These are phyloP conservation scores for Suillus variegatus DNA, from an alignment of 768 basidiomycete genomes.

Conservation along the genomic window DNA sequence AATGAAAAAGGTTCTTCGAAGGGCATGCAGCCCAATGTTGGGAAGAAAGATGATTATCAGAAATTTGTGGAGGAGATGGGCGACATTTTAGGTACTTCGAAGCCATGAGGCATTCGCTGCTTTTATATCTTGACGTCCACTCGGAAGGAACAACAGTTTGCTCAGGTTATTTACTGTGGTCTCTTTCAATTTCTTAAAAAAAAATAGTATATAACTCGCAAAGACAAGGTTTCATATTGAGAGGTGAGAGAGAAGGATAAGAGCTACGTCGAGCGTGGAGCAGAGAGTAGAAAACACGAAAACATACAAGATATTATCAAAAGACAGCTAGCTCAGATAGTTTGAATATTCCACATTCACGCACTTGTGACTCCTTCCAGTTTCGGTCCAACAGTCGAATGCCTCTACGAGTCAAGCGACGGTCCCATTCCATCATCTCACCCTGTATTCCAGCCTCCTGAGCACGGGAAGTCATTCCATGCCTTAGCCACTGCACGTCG, in stretches of 20 bases:
- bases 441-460: slow-evolving; percentile 79
- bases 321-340: not conserved
- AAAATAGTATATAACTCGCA: not conserved
- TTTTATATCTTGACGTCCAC: not conserved
- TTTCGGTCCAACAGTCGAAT: slow-evolving; percentile 71
- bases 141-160: not conserved
- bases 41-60: slow-evolving; percentile 67
- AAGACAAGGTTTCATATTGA: not conserved
- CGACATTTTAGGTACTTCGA: slow-evolving; percentile 51
- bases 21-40: slow-evolving; percentile 28
- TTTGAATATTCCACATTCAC: slow-evolving; percentile 3
- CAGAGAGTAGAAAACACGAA: not conserved
- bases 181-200: not conserved
- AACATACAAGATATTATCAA: not conserved
- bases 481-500: slow-evolving; percentile 73
- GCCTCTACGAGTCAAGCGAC: slow-evolving; percentile 55
- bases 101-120: slow-evolving; percentile 13
- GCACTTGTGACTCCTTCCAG: slow-evolving; percentile 53
- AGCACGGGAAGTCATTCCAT: slow-evolving; percentile 64
- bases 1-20: slow-evolving; percentile 18
- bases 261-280: not conserved
- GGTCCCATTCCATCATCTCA: slow-evolving; percentile 75
- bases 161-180: not conserved
- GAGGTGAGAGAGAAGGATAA: not conserved
- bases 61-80: slow-evolving; percentile 78